A percentile compares a stretch with the other conserved stretches of the same genome.
Evolutionary conservation across 805 yeast species (phyloP).

Genomic region (Candida morakotiae): DNA sequence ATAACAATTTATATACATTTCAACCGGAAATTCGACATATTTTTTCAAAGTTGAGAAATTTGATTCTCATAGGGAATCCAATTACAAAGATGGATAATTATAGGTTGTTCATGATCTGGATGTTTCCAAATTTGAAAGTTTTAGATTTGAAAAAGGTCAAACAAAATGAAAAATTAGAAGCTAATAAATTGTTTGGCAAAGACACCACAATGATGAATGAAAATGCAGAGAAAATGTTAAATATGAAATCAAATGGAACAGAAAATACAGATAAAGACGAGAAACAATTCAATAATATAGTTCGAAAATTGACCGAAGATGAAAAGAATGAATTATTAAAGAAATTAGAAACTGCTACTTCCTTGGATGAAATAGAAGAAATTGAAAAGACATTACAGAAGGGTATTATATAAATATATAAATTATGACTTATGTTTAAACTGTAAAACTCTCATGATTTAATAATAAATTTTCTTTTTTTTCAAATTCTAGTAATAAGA

Average conservation of each 20-base stretch:
- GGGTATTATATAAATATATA: constrained; percentile 9
- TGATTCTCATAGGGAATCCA: constrained; percentile 59
- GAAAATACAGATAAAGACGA: background rate
- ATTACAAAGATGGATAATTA: constrained; percentile 49
- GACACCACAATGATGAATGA: constrained; percentile 3
- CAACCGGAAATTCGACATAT: constrained; percentile 26
- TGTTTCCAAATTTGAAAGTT: constrained; percentile 57
- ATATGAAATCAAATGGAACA: background rate
- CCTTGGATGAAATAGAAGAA: constrained; percentile 69
- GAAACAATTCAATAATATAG: constrained; percentile 30
- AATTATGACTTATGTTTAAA: no score
- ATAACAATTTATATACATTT: constrained; percentile 48
- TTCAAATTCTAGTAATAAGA: no score
- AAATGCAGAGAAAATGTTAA: constrained; percentile 3
- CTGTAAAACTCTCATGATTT: no score
- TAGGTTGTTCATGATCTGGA: constrained; percentile 55
- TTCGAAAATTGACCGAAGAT: constrained; percentile 47
- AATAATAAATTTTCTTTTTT: no score
- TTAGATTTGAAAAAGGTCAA: constrained; percentile 68
- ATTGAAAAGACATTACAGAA: constrained; percentile 52
- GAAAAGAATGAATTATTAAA: constrained; percentile 50
- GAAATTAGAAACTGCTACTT: constrained; percentile 58
- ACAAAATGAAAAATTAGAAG: constrained; percentile 46
- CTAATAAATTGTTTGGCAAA: constrained; percentile 39
- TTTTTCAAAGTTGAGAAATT: constrained; percentile 40